Base-by-base conservation (phyloP, 371 early-diverging fungal species). In the Mucor racemosus region DNA sequence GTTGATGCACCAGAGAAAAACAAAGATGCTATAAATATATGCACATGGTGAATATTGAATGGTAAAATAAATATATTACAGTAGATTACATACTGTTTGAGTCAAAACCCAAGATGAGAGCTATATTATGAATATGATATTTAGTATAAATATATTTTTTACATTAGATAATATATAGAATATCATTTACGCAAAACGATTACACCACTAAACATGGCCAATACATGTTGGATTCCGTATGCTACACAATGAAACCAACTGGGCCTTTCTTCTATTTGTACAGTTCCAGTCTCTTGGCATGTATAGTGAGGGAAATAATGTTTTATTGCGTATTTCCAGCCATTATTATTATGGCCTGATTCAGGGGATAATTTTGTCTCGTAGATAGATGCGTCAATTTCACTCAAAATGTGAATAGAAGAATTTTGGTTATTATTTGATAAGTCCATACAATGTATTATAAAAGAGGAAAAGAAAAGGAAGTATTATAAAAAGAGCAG, bases 161-260 rank as follows among this genome's bases (percentile, higher is more conserved):
- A 34, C 35, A 7, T 6, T 34, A 34, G 0, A 34, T 34, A 19
- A 38, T n/a, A 21, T 13, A 62, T 31, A 1, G 34, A 14, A 11
- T 5, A 11, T 5, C 10, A 26, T 5, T 53, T 68, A 58, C 81
- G 77, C 58, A 82, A 69, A 36, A 86, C 61, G 1, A 87, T 71
- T 1, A 85, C 82, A 40, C 72, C 76, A 58, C 87, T 86, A 58
- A 85, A 82, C 87, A 84, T 85, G 31, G 87, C 80, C 14, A 86
- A 59, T 6, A 81, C 74, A 71, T 86, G 85, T 59, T 86, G 87
- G 7, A 78, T 48, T 10, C 80, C 84, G 53, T 84, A 73, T 3
- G 73, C 46, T 39, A 85, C 34, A 15, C 73, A 59, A 8, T 77
- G 72, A n/a, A 65, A 46, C 40, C 71, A 65, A 19, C 68, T 66